phyloP scores from a whole-genome alignment of 2,329 filamentous ascomycete genomes.

The Ilyonectria mors-panacis region DNA sequence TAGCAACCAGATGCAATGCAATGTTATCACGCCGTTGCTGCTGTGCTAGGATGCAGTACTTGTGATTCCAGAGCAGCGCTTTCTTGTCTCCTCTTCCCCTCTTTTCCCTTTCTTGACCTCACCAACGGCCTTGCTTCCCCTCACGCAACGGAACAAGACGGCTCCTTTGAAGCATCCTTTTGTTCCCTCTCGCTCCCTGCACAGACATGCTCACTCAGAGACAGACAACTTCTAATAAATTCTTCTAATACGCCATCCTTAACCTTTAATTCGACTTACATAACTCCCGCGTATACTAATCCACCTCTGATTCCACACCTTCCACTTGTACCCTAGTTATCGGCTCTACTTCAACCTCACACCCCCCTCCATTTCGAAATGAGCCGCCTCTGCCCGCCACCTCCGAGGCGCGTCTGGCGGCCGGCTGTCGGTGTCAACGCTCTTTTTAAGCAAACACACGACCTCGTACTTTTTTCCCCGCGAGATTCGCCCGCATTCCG shows the following conservation, averaged over 20 bases:
- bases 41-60: neutral
- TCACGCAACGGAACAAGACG: constrained; percentile 1
- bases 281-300: constrained; percentile 8
- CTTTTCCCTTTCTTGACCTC: constrained; percentile 19
- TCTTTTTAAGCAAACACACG: neutral
- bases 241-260: neutral
- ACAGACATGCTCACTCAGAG: neutral
- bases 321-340: neutral
- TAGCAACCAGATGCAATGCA: neutral
- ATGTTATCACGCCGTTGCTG: constrained; percentile 3
- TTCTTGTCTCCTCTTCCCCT: constrained; percentile 12
- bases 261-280: neutral
- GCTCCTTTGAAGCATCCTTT: neutral
- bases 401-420: neutral
- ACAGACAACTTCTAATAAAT: neutral
- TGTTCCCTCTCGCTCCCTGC: neutral
- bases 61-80: constrained; percentile 16
- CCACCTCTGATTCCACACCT: constrained; percentile 7
- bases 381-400: constrained; percentile 27
- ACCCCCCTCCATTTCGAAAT: constrained; percentile 24
- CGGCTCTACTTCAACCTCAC: constrained; percentile 9
- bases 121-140: constrained; percentile 5
- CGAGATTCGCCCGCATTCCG: constrained; percentile 31
- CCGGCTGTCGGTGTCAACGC: neutral
- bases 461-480: neutral